Percentiles rank a stretch among this genome's conserved stretches.
phyloP scores from a whole-genome alignment of 306 rosid genomes.

The Quercus mongolica region DNA sequence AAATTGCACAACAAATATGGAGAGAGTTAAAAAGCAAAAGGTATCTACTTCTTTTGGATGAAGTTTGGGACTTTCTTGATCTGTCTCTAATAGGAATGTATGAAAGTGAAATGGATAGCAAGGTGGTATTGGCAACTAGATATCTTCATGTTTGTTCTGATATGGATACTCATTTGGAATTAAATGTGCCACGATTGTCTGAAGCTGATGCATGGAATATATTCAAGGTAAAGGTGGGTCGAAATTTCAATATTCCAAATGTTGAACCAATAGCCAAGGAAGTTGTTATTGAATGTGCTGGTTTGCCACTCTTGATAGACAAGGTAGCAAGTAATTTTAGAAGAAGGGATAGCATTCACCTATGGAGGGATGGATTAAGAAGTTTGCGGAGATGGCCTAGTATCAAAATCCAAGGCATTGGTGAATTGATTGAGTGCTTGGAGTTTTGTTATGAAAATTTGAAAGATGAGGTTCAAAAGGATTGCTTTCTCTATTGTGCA shows the following conservation, averaged over 20 bases:
- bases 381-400: constrained; percentile 23
- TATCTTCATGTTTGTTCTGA: background rate
- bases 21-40: constrained; percentile 1
- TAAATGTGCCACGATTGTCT: constrained; percentile 12
- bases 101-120: background rate
- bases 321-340: constrained; percentile 24
- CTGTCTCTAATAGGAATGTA: constrained; percentile 18
- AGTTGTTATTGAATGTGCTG: constrained; percentile 20
- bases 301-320: constrained; percentile 33
- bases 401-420: background rate
- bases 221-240: constrained; percentile 15
- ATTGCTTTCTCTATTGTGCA: constrained; percentile 10
- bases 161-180: background rate
- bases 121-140: constrained; percentile 24
- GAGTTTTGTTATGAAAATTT: background rate
- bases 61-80: background rate
- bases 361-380: constrained; percentile 18
- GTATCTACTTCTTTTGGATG: constrained; percentile 31
- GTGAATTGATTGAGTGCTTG: background rate
- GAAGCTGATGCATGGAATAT: constrained; percentile 29
- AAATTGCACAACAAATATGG: constrained; percentile 16
- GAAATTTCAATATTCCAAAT: background rate
- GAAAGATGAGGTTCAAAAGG: background rate
- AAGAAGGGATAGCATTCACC: constrained; percentile 3
- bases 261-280: constrained; percentile 19